phyloP scores from a whole-genome alignment of 164 flowering plant genomes.

The Macadamia integrifolia region DNA sequence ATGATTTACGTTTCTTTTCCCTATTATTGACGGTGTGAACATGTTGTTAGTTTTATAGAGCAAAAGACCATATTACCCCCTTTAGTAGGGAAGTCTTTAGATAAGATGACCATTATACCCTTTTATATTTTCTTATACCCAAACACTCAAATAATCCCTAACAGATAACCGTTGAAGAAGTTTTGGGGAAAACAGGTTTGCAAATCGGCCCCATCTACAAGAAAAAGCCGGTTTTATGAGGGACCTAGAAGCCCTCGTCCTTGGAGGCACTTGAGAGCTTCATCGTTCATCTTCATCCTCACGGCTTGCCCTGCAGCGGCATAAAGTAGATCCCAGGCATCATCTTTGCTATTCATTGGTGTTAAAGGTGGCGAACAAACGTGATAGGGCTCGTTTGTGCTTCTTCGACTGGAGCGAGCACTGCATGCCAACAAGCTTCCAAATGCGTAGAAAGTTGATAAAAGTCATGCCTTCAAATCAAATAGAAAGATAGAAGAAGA shows the following conservation, averaged over 20 bases:
- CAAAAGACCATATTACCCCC: too few relatives aligned
- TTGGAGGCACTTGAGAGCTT: constrained; percentile 7
- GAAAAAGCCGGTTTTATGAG: constrained; percentile 21
- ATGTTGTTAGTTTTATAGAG: too few relatives aligned
- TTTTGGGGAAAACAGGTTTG: too few relatives aligned
- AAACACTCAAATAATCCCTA: too few relatives aligned
- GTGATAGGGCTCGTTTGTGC: constrained; percentile 37
- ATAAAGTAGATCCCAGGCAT: constrained; percentile 42
- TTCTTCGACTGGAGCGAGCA: constrained; percentile 40
- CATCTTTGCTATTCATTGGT: constrained; percentile 17
- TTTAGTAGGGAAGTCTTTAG: too few relatives aligned
- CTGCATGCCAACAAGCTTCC: constrained; percentile 38
- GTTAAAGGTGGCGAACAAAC: constrained; percentile 36
- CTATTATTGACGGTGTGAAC: too few relatives aligned
- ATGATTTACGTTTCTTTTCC: too few relatives aligned
- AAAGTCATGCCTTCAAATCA: constrained; percentile 25
- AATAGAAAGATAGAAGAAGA: neutral
- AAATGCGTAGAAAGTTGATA: constrained; percentile 47
- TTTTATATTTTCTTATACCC: too few relatives aligned
- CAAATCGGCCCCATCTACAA: too few relatives aligned
- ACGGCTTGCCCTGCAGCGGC: constrained; percentile 69
- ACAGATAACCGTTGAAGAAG: too few relatives aligned
- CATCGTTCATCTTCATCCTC: constrained; percentile 14
- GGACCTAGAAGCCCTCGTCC: constrained; percentile 30
- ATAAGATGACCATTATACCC: too few relatives aligned